Evolutionary conservation across 108 stramenopile genomes (phyloP).

Genomic region (Pseudonitzschia multiseries): DNA sequence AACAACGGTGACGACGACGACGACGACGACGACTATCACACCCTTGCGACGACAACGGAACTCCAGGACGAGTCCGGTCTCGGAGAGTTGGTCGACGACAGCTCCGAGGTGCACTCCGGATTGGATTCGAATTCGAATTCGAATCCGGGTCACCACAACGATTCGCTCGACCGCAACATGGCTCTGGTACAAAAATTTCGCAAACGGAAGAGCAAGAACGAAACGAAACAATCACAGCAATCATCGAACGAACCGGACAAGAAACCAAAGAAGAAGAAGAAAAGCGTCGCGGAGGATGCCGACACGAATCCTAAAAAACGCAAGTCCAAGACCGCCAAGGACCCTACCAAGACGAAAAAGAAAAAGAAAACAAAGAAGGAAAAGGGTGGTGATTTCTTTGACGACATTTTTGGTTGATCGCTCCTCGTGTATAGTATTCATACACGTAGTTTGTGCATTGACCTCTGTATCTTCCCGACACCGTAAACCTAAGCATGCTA

Average conservation of each 20-base stretch:
- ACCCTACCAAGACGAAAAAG: slow-evolving; percentile 22
- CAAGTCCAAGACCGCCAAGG: not conserved
- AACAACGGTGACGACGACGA: not conserved
- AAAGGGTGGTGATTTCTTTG: slow-evolving; percentile 45
- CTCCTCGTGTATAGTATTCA: too few relatives aligned
- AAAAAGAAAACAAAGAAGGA: slow-evolving; percentile 34
- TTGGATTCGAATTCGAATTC: not conserved
- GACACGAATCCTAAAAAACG: not conserved
- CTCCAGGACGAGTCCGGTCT: not conserved
- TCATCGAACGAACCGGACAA: not conserved
- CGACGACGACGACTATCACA: slow-evolving; percentile 2
- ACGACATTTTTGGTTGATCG: slow-evolving; percentile 38
- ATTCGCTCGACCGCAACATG: slow-evolving; percentile 21
- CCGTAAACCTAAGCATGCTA: too few relatives aligned
- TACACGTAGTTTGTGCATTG: too few relatives aligned
- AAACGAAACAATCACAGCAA: not conserved
- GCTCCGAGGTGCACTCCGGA: not conserved
- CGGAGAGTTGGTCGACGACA: not conserved
- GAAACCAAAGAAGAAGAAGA: not conserved
- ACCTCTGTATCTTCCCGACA: too few relatives aligned
- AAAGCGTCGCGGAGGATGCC: not conserved
- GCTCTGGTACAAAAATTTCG: slow-evolving; percentile 13
- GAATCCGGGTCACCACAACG: not conserved
- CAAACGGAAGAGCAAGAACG: slow-evolving; percentile 5
- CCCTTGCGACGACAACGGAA: not conserved